A percentile compares a stretch with the other conserved stretches of the same genome.
These are phyloP conservation scores for Eucalyptus pauciflora DNA, from an alignment of 345 rosid species.

Conservation along the genomic window DNA sequence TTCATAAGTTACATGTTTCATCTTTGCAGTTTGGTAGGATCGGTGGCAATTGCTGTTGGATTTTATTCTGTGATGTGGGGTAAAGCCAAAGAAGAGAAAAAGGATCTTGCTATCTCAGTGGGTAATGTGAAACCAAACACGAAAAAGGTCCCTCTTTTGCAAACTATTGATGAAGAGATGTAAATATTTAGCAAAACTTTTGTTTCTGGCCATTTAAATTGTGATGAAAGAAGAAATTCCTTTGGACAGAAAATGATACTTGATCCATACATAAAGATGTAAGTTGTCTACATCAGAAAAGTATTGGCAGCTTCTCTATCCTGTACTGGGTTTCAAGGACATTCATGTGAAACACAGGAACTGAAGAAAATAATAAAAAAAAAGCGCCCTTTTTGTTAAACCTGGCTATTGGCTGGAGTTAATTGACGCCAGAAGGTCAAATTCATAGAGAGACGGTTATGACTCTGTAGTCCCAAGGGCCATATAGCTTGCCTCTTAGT, in stretches of 20 bases:
- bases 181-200: not conserved
- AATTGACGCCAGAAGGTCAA: not conserved
- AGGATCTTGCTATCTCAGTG: not conserved
- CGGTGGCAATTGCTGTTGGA: constrained; percentile 27
- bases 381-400: not conserved
- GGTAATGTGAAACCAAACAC: constrained; percentile 4
- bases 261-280: not conserved
- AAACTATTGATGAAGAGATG: constrained; percentile 10
- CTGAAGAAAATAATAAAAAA: not conserved
- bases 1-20: not conserved
- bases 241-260: not conserved
- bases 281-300: not conserved
- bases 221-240: not conserved
- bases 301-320: not conserved
- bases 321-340: not conserved
- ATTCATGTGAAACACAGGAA: not conserved
- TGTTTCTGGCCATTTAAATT: not conserved
- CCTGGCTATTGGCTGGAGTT: not conserved
- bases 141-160: constrained; percentile 24
- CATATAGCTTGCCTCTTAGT: not conserved
- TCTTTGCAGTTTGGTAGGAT: constrained; percentile 36
- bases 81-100: constrained; percentile 26
- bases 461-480: not conserved
- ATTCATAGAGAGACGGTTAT: not conserved
- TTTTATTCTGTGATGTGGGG: constrained; percentile 57